Base-by-base conservation (phyloP, 2,329 filamentous ascomycete species). In the Hirsutella thompsonii region DNA sequence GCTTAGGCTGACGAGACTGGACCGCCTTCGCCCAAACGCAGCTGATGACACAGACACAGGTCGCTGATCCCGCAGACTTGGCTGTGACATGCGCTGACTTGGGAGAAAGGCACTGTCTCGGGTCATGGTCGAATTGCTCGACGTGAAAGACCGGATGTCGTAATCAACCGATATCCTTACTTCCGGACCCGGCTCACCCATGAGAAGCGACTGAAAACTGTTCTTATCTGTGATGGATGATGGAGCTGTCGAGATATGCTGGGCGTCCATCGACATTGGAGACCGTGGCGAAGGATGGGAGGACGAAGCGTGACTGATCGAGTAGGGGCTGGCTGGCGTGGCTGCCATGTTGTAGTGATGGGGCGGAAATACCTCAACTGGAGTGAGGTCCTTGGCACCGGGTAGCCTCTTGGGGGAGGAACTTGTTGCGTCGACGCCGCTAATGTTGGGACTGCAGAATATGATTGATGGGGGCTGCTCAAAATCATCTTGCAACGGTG, bases 121-220 rank as follows among this genome's bases (percentile, higher is more conserved):
- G 6, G 80, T 82, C 74, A 81, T 85, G 9, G 81, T 86, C 9
- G 84, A 88, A 49, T 81, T 79, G 54, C 81, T 86, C 53, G 81
- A 87, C 2, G 81, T 84, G 47, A 72, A 61, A 2, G 83, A 88
- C 3, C 83, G 82, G 13, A 85, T 77, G 49, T 85, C 83, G 35
- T 62, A 62, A 47, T 83, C 80, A 26, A 79, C 69, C 1, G 83
- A 89, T 29, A 82, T 73, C 37, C 83, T 76, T 6, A 78, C 64
- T 51, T 87, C 82, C 0, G 81, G 83, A 0, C 80, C 81, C 18
- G 81, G 81, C 47, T 88, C 83, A 40, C 82, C 81, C 58, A 86
- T 73, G 5, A 84, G 67, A 26, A 84, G 64, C 2, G 82, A 86
- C 43, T 79, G 78, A 55, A 84, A 81, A 30, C 69, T 76, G 43